Base-by-base conservation (phyloP, 768 basidiomycete species). In the Leucocoprinus birnbaumii region DNA sequence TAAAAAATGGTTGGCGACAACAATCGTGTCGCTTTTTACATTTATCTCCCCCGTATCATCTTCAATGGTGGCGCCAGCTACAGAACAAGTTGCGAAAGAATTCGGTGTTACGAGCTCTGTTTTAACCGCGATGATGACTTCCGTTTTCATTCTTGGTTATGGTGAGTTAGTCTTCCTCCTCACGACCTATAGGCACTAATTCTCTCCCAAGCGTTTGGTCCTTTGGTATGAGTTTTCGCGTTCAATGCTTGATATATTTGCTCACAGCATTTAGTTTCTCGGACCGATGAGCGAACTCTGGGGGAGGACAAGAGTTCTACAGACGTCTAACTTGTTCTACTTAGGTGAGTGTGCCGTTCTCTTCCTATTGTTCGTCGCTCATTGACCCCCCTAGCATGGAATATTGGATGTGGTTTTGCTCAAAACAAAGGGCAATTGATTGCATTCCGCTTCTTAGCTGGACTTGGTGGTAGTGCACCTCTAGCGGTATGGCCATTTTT, bases 241-340 rank as follows among this genome's bases (percentile, higher is more conserved):
- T 7, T 24, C 35, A 22, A 18, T 9, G 27, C 6, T 51, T 11
- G n/a, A n/a, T n/a, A n/a, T n/a, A n/a, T n/a, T n/a, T 38, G 38
- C 11, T 38, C 13, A 58, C 7, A 45, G 7, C 46, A 1, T 42
- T 38, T 24, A 77, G 77, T 56, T 79, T 40, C 51, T 80, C 22
- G 87, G 84, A 0, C 90, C 89, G 0, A 61, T 90, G 21, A 84
- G 82, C 58, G 90, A 92, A 65, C 75, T 91, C 9, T 90, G 74
- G 57, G 89, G 89, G 2, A 79, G 88, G 18, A 79, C 83, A 0
- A 67, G 73, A 1, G 82, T 89, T 0, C 60, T 90, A 0, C 88
- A 87, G 61, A 45, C 74, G 0, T 66, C 87, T 1, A 90, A 89
- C 65, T n/a, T 86, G 3, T 84, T 83, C 66, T 89, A 79, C 61